phyloP scores from a whole-genome alignment of 2,329 filamentous ascomycete species.

The Dendryphion nanum region DNA sequence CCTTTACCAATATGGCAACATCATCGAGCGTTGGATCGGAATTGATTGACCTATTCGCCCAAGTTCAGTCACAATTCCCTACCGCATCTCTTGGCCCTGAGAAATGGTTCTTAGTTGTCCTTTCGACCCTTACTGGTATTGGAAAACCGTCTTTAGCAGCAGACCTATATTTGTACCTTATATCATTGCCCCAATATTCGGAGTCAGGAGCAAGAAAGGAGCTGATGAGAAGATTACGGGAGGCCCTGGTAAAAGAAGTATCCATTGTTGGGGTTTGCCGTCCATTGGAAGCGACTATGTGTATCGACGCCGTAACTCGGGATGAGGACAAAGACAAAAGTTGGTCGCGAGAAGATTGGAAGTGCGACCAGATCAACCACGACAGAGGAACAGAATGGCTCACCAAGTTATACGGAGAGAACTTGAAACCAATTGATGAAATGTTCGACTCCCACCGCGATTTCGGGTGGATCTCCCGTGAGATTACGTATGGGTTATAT shows the following conservation, averaged over 20 bases:
- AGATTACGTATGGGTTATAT: conserved; percentile 56
- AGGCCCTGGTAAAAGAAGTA: conserved; percentile 58
- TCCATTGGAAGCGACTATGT: conserved; percentile 56
- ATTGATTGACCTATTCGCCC: no score
- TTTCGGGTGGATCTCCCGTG: conserved; percentile 14
- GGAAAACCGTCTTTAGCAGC: conserved; percentile 51
- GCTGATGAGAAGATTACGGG: conserved; percentile 52
- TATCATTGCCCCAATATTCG: conserved; percentile 42
- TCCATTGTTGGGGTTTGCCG: conserved; percentile 59
- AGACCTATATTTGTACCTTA: conserved; percentile 56
- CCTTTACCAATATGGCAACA: no score
- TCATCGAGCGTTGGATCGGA: no score
- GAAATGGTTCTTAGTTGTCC: conserved; percentile 43
- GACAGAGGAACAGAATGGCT: conserved; percentile 55
- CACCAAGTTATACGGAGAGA: conserved; percentile 53
- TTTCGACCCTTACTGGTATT: conserved; percentile 45
- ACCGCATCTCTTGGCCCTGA: conserved; percentile 34
- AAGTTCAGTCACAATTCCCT: no score
- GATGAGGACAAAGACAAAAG: conserved; percentile 57
- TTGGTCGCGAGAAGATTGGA: conserved; percentile 51
- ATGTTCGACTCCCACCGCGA: conserved; percentile 16
- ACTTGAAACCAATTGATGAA: conserved; percentile 28
- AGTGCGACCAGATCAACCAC: conserved; percentile 53
- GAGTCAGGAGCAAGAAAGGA: conserved; percentile 38
- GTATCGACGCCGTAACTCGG: conserved; percentile 50